Base-by-base conservation (phyloP, 345 rosid genomes). In the Rhodamnia argentea region DNA sequence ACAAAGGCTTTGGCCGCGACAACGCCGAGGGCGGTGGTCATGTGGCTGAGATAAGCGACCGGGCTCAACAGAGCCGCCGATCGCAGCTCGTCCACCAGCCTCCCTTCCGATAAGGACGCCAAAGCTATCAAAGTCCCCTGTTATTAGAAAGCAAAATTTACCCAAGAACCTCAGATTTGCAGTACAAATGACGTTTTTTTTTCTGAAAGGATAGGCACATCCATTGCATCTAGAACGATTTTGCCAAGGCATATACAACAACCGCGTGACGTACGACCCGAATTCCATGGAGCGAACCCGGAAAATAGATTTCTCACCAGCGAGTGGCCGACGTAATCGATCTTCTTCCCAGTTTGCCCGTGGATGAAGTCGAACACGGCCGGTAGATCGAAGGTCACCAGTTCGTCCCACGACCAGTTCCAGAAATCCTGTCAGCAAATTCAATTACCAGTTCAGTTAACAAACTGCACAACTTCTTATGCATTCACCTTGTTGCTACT, bases 351-450 rank as follows among this genome's bases (percentile, higher is more conserved):
- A 14, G 98, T 93, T 83, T 92, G 89, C 86, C 14, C 26, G 82
- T 90, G 85, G 64, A 97, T 91, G 84, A 89, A 90, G 53, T 93
- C 93, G 88, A 95, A 93, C 90, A 95, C 76, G 20, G 99, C 96
- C 9, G 99, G 99, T 12, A 95, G 88, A 86, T 97, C 99, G 76
- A 52, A 93, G 32, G 85, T 78, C 62, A 93, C 98, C 10, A 97
- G 87, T 83, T 97, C 98, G 88, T 97, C 99, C 99, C 99, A 96
- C 24, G 98, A 92, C 99, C 99, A 96, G 81, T 96, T 85, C 99
- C 99, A 97, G 60, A 90, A 97, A 24, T 85, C 93, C 99, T 97
- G 92, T 50, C 86, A 83, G 26, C 55, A 52, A 52, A 58, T 64
- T 44, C 44, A 44, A 55, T 82, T 53, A 88, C 4, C 83, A 29